phyloP scores from a whole-genome alignment of 2,329 filamentous ascomycete species.

The Ceratocystis smalleyi region DNA sequence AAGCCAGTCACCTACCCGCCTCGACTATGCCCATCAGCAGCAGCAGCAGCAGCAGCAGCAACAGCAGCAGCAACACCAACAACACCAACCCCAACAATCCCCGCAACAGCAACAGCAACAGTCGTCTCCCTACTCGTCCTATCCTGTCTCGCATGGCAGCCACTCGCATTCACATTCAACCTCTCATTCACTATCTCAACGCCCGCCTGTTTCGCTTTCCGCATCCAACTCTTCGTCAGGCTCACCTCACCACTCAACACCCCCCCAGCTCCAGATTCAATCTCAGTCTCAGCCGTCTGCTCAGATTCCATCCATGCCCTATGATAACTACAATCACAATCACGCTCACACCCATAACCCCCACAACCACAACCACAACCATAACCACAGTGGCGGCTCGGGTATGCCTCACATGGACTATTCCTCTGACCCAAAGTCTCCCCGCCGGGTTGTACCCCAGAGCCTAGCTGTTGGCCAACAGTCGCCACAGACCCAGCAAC shows the following conservation, averaged over 20 bases:
- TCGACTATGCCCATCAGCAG: conserved; percentile 37
- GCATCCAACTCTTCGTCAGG: conserved; percentile 30
- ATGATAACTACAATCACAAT: conserved; percentile 44
- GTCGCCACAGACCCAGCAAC: conserved; percentile 16
- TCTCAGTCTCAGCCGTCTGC: conserved; percentile 12
- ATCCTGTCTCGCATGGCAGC: neutral
- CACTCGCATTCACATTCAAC: conserved; percentile 25
- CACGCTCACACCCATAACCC: neutral
- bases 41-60: conserved; percentile 11
- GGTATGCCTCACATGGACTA: conserved; percentile 47
- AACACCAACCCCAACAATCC: conserved; percentile 12
- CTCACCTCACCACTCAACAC: conserved; percentile 15
- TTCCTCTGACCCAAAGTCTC: conserved; percentile 39
- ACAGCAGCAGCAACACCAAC: conserved; percentile 14
- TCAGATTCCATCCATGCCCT: conserved; percentile 24
- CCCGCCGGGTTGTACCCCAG: conserved; percentile 37
- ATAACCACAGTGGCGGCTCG: conserved; percentile 1
- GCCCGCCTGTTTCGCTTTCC: conserved; percentile 59
- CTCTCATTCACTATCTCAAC: conserved; percentile 28
- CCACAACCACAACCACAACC: neutral
- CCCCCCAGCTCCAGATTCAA: conserved; percentile 13
- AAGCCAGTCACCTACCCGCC: conserved; percentile 66
- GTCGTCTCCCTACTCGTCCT: conserved; percentile 2
- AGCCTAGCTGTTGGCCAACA: conserved; percentile 20
- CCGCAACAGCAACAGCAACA: conserved; percentile 7